phyloP scores from a whole-genome alignment of 2,329 filamentous ascomycete genomes.

The Fusarium torreyae region DNA sequence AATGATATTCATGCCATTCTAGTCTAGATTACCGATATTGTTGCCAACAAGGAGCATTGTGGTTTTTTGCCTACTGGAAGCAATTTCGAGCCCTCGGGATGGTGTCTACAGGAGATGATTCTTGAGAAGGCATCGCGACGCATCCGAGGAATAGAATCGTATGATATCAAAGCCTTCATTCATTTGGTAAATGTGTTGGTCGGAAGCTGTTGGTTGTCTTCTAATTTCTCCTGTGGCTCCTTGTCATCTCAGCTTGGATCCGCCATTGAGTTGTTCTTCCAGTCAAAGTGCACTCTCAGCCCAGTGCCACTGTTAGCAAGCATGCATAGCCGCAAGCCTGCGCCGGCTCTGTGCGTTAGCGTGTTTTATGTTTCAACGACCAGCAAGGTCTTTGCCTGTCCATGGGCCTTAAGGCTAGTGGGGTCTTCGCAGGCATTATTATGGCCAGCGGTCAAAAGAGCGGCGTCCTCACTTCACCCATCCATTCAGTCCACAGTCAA shows the following conservation, averaged over 20 bases:
- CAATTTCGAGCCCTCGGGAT: not conserved
- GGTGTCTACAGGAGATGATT: not conserved
- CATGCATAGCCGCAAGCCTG: not conserved
- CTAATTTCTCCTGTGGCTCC: not conserved
- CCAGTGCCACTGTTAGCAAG: too few relatives aligned
- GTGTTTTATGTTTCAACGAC: not conserved
- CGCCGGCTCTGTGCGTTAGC: not conserved
- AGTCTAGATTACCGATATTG: slow-evolving; percentile 18
- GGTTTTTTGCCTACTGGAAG: not conserved
- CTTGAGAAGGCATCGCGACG: not conserved
- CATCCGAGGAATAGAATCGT: not conserved
- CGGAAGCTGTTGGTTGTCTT: too few relatives aligned
- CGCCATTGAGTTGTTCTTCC: not conserved
- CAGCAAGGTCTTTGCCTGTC: not conserved
- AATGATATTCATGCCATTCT: slow-evolving; percentile 25
- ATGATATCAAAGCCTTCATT: not conserved
- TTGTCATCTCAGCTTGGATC: not conserved
- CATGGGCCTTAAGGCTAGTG: too few relatives aligned
- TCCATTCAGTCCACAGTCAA: not conserved
- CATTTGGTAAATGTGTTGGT: too few relatives aligned
- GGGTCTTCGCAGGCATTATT: too few relatives aligned
- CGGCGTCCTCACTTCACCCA: not conserved
- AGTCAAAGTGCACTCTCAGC: too few relatives aligned
- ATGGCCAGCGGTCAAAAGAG: not conserved
- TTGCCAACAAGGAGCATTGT: slow-evolving; percentile 20